A percentile compares a stretch with the other conserved stretches of the same genome.
Evolutionary conservation across 768 basidiomycete genomes (phyloP).

Genomic region (Amanita rubescens): DNA sequence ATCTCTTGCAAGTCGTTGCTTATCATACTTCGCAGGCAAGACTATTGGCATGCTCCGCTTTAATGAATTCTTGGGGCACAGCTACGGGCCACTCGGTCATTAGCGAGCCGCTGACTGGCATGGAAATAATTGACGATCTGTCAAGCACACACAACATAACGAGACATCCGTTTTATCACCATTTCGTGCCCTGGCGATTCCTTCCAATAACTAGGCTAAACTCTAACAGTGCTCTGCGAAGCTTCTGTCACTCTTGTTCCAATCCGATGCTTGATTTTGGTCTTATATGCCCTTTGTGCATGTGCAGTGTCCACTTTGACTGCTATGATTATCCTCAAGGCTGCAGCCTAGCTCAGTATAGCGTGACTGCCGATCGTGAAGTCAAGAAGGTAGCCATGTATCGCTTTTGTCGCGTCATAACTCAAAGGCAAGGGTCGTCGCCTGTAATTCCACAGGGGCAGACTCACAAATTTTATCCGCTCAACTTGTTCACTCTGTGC

Average conservation of each 20-base stretch:
- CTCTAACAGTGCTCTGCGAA: slow-evolving; percentile 19
- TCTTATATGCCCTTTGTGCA: slow-evolving; percentile 64
- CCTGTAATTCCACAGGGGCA: slow-evolving; percentile 17
- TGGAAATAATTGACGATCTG: not conserved
- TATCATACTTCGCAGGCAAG: slow-evolving; percentile 53
- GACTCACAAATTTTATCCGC: slow-evolving; percentile 45
- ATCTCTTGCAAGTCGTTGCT: slow-evolving; percentile 65
- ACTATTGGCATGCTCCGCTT: slow-evolving; percentile 43
- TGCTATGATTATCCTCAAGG: slow-evolving; percentile 73
- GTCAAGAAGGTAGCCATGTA: slow-evolving; percentile 54
- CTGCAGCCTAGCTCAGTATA: slow-evolving; percentile 49
- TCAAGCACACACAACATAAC: not conserved
- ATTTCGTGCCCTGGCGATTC: slow-evolving; percentile 67
- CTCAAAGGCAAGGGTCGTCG: slow-evolving; percentile 16
- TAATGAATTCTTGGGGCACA: slow-evolving; percentile 61
- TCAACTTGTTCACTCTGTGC: slow-evolving; percentile 69
- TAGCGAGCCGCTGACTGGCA: slow-evolving; percentile 41
- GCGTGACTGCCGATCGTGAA: slow-evolving; percentile 33
- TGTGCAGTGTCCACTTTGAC: slow-evolving; percentile 64
- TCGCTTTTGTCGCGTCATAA: slow-evolving; percentile 47
- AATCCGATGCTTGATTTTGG: slow-evolving; percentile 57
- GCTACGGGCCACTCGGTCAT: slow-evolving; percentile 60
- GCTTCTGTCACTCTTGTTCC: slow-evolving; percentile 51
- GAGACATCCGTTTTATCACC: slow-evolving; percentile 41
- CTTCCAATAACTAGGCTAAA: slow-evolving; percentile 17